Percentiles rank a stretch among this genome's conserved stretches.
These are phyloP conservation scores for Artemisia tridentata DNA, from an alignment of 129 eudicot species.

Conservation along the genomic window DNA sequence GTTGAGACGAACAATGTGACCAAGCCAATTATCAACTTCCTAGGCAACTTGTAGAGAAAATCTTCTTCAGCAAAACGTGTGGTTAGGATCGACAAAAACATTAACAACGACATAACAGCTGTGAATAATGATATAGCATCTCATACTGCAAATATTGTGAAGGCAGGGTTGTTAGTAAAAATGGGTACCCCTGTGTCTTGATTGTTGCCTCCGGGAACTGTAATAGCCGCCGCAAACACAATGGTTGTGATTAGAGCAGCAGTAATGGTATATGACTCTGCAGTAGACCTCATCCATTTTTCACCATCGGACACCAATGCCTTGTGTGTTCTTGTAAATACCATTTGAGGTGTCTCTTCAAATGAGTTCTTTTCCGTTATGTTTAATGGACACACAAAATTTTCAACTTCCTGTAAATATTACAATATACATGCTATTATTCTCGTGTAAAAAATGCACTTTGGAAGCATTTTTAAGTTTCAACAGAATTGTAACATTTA, in stretches of 20 bases:
- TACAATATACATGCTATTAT: background rate
- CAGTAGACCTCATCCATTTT: conserved; percentile 21
- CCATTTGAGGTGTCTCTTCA: background rate
- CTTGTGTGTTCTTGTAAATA: background rate
- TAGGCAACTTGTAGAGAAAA: background rate
- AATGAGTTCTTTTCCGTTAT: background rate
- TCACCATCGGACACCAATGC: conserved; percentile 10
- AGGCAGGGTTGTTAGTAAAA: conserved; percentile 4
- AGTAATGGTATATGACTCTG: conserved; percentile 13
- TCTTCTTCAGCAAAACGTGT: background rate
- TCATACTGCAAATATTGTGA: conserved; percentile 3
- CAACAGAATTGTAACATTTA: background rate
- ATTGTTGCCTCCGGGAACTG: conserved; percentile 26
- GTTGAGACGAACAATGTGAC: conserved; percentile 9
- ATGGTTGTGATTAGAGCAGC: conserved; percentile 25
- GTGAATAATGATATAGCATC: conserved; percentile 25
- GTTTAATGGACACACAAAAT: background rate
- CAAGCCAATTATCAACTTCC: background rate
- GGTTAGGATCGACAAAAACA: conserved; percentile 23
- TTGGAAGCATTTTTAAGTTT: background rate
- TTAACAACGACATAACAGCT: conserved; percentile 19
- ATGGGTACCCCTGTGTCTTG: conserved; percentile 4
- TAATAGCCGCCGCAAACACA: conserved; percentile 27
- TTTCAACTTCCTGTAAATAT: background rate
- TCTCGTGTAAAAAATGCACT: background rate